Percentiles rank a stretch among this genome's conserved stretches.
These are phyloP conservation scores for Tricholoma sp. DNA, from an alignment of 768 basidiomycete genomes.

Conservation along the genomic window DNA sequence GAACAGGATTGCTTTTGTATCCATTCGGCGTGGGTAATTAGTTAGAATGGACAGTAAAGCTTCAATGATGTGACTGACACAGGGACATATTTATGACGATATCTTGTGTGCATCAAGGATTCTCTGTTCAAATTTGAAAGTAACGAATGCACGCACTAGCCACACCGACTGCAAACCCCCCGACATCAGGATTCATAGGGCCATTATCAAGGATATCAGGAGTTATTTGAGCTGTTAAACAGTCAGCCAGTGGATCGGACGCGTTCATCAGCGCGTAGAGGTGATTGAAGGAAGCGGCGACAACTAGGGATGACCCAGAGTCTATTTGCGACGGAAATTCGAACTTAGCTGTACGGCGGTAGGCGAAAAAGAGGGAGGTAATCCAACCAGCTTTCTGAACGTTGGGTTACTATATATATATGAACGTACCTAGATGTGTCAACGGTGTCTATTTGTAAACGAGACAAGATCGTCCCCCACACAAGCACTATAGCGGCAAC, in stretches of 20 bases:
- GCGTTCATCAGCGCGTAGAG: background rate
- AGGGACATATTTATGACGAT: slow-evolving; percentile 4
- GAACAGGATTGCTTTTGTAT: background rate
- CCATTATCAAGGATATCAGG: slow-evolving; percentile 4
- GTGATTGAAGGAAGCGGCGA: background rate
- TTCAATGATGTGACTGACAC: background rate
- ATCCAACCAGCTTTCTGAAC: too few relatives aligned
- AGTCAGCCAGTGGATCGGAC: slow-evolving; percentile 1
- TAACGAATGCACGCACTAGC: slow-evolving; percentile 6
- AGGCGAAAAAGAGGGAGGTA: too few relatives aligned
- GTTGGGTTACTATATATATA: too few relatives aligned
- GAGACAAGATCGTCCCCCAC: too few relatives aligned
- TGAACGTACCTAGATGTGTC: too few relatives aligned
- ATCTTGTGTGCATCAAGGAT: background rate
- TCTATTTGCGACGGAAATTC: too few relatives aligned
- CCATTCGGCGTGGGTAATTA: background rate
- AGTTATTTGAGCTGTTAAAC: slow-evolving; percentile 14
- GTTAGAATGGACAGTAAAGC: background rate
- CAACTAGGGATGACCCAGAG: too few relatives aligned
- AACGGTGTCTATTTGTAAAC: too few relatives aligned
- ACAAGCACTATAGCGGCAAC: too few relatives aligned
- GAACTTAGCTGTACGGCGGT: too few relatives aligned
- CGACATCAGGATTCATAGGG: slow-evolving; percentile 14
- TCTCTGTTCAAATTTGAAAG: background rate
- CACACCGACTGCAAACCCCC: slow-evolving; percentile 12